phyloP scores from a whole-genome alignment of 108 stramenopile species.

The Aurantiochytrium sp. region DNA sequence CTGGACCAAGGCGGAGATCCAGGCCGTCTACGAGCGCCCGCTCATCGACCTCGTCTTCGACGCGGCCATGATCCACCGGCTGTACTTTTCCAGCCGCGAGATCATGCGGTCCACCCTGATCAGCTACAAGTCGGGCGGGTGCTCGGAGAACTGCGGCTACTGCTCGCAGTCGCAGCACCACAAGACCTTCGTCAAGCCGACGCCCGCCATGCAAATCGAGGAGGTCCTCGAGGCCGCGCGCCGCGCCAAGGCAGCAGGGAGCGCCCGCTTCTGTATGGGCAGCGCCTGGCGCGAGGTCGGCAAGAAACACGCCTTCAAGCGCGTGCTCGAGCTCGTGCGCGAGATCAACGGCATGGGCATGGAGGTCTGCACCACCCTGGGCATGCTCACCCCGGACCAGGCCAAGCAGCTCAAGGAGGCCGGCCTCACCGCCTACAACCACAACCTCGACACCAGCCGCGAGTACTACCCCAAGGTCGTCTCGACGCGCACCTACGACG shows the following conservation, averaged over 20 bases:
- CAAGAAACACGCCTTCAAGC: conserved; percentile 92
- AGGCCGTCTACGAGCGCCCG: conserved; percentile 77
- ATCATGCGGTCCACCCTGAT: conserved; percentile 94
- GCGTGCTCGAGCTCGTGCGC: conserved; percentile 88
- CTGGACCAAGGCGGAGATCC: conserved; percentile 87
- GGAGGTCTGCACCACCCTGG: conserved; percentile 86
- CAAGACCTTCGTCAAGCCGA: conserved; percentile 97
- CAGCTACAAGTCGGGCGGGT: conserved; percentile 94
- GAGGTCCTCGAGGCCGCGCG: conserved; percentile 88
- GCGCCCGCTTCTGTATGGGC: conserved; percentile 97
- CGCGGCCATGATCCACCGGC: conserved; percentile 86
- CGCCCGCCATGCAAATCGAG: conserved; percentile 85
- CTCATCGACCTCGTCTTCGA: conserved; percentile 92
- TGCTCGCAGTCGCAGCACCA: conserved; percentile 88
- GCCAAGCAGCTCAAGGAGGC: conserved; percentile 91
- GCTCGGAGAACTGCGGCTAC: conserved; percentile 93
- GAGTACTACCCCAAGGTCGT: conserved; percentile 94
- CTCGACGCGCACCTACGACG: conserved; percentile 85
- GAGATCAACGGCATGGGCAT: conserved; percentile 88
- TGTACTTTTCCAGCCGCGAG: conserved; percentile 92
- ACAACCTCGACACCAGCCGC: conserved; percentile 92
- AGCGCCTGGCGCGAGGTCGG: conserved; percentile 96
- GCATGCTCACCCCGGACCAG: conserved; percentile 91
- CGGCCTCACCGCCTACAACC: conserved; percentile 93
- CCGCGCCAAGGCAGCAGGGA: conserved; percentile 90